These are phyloP conservation scores for Dalbergia cultrata DNA, from an alignment of 306 rosid genomes.

Conservation along the genomic window DNA sequence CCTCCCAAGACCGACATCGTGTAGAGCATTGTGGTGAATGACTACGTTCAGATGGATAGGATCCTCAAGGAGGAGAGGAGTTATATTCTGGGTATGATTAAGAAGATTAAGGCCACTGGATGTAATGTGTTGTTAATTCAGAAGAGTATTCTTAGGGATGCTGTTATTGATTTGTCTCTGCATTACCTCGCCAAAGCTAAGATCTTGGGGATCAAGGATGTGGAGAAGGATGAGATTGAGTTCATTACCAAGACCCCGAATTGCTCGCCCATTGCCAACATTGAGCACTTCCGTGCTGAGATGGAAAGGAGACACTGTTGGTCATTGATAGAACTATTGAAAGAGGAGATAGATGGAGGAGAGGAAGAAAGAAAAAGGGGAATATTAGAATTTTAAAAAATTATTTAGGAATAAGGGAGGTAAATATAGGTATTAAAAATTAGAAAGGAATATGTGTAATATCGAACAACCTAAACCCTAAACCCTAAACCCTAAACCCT, in stretches of 20 bases:
- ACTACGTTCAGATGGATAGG: slow-evolving; percentile 97
- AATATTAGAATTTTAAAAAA: no score
- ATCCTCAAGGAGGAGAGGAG: slow-evolving; percentile 93
- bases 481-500: no score
- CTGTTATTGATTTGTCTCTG: slow-evolving; percentile 90
- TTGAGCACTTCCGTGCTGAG: slow-evolving; percentile 90
- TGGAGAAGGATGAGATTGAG: slow-evolving; percentile 96
- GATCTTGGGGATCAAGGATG: slow-evolving; percentile 95
- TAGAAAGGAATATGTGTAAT: no score
- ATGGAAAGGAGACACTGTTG: no score
- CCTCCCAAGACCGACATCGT: slow-evolving; percentile 95
- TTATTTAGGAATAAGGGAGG: no score
- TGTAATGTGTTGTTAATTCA: slow-evolving; percentile 94
- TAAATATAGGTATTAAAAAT: no score
- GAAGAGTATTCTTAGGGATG: slow-evolving; percentile 95
- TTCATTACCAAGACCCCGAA: slow-evolving; percentile 93
- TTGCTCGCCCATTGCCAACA: slow-evolving; percentile 92
- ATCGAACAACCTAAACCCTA: no score
- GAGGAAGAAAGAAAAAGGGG: no score
- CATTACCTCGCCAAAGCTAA: slow-evolving; percentile 97
- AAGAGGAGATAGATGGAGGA: no score
- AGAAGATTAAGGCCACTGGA: slow-evolving; percentile 89
- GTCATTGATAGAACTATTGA: no score
- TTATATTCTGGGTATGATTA: slow-evolving; percentile 90
- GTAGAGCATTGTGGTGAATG: slow-evolving; percentile 92